Percentiles rank a stretch among this genome's conserved stretches.
Evolutionary conservation across 129 eudicot species (phyloP).

Genomic region (Chrysanthemum lavandulifolium): DNA sequence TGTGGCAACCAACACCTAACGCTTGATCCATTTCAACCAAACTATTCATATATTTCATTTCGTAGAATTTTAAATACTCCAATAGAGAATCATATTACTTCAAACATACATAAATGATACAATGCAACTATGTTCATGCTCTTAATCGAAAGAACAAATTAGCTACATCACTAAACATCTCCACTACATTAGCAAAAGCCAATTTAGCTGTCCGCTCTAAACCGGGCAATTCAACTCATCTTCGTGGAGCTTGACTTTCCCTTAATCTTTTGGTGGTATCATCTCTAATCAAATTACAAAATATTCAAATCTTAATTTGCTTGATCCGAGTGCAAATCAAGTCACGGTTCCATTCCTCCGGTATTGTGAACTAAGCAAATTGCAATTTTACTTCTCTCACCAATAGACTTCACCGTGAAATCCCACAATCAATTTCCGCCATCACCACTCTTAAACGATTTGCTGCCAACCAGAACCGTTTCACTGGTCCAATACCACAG

Average conservation of each 20-base stretch:
- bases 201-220: slow-evolving; percentile 37
- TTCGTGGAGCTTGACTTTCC: slow-evolving; percentile 64
- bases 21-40: no score
- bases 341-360: slow-evolving; percentile 46
- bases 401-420: slow-evolving; percentile 49
- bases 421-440: slow-evolving; percentile 29
- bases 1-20: no score
- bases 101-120: no score
- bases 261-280: slow-evolving; percentile 23
- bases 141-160: no score
- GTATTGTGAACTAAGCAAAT: slow-evolving; percentile 36
- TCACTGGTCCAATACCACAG: no score
- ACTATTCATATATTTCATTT: no score
- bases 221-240: slow-evolving; percentile 32
- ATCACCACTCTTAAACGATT: no score
- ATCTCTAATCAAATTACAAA: slow-evolving; percentile 45
- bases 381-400: slow-evolving; percentile 58
- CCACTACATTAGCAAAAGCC: slow-evolving; percentile 38
- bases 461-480: no score
- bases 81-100: no score
- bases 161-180: no score
- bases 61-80: no score
- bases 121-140: no score
- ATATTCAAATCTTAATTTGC: slow-evolving; percentile 43
- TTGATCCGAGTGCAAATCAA: slow-evolving; percentile 52